Conservation (phyloP, 257 asterid species). For the Euphrasia confusa region DNA sequence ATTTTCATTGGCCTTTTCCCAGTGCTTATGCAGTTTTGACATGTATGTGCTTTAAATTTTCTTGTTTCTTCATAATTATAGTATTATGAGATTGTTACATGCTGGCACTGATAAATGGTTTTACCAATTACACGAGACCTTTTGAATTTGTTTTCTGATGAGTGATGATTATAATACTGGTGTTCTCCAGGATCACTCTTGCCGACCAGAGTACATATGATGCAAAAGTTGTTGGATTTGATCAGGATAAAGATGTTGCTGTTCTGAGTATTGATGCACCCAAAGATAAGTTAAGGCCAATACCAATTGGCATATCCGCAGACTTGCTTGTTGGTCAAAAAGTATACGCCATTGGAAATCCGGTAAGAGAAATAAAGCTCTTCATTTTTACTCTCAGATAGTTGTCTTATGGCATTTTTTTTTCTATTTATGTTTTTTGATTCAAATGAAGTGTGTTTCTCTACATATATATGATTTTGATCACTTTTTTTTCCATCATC, state of each 20-base stretch:
- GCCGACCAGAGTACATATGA: conserved; percentile 91
- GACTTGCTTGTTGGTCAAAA: conserved; percentile 99
- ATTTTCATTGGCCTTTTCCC: no score
- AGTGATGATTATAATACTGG: conserved; percentile 3
- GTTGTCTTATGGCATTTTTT: background rate
- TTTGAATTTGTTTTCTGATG: no score
- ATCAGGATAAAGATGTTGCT: conserved; percentile 98
- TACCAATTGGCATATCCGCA: conserved; percentile 83
- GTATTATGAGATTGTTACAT: no score
- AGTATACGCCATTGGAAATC: conserved; percentile 98
- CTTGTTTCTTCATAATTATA: no score
- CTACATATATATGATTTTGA: no score
- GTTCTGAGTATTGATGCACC: conserved; percentile 75
- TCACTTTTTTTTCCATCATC: background rate
- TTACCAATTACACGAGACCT: no score
- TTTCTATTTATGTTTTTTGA: no score
- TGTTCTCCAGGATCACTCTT: conserved; percentile 57
- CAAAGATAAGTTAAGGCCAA: conserved; percentile 77
- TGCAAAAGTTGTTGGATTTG: conserved; percentile 91
- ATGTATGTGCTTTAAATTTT: no score
- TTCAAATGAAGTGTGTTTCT: no score
- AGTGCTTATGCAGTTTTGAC: no score
- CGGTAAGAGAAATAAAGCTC: conserved; percentile 37
- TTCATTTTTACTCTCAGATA: background rate
- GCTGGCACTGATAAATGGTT: no score